These are phyloP conservation scores for Thelonectria blattea DNA, from an alignment of 2,329 filamentous ascomycete genomes.

Conservation along the genomic window DNA sequence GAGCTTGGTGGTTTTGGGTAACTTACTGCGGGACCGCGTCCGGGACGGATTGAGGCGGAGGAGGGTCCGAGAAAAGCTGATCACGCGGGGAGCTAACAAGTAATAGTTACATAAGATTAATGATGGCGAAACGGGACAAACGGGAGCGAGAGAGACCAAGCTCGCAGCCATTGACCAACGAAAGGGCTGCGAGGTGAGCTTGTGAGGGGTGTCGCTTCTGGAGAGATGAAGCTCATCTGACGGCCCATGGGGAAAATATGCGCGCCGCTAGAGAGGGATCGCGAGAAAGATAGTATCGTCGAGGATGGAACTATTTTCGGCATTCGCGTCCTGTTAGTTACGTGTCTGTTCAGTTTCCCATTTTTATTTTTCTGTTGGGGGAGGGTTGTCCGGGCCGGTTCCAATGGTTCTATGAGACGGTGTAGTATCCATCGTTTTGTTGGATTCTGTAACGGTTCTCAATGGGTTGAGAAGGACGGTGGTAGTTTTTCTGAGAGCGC, in stretches of 20 bases:
- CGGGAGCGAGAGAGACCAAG: background rate
- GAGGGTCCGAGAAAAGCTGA: constrained; percentile 3
- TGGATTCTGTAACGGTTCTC: too few relatives aligned
- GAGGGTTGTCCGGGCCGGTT: constrained; percentile 10
- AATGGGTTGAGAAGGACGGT: too few relatives aligned
- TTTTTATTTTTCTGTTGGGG: background rate
- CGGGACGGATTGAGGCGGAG: background rate
- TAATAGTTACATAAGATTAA: constrained; percentile 35
- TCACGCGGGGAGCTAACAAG: constrained; percentile 32
- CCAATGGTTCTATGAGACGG: background rate
- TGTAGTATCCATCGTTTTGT: too few relatives aligned
- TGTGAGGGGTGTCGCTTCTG: background rate
- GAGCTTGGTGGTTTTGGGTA: constrained; percentile 23
- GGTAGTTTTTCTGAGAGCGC: too few relatives aligned
- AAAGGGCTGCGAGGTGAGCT: background rate
- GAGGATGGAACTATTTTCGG: too few relatives aligned
- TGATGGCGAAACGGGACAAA: constrained; percentile 7
- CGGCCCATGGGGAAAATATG: constrained; percentile 5
- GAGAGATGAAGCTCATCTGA: background rate
- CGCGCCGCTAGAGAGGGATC: constrained; percentile 5
- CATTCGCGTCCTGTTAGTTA: too few relatives aligned
- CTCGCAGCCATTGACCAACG: constrained; percentile 18
- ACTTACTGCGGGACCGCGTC: constrained; percentile 1
- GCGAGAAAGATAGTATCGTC: too few relatives aligned
- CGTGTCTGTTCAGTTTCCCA: background rate